These are phyloP conservation scores for Cynara cardunculus DNA, from an alignment of 129 eudicot genomes.

Conservation along the genomic window DNA sequence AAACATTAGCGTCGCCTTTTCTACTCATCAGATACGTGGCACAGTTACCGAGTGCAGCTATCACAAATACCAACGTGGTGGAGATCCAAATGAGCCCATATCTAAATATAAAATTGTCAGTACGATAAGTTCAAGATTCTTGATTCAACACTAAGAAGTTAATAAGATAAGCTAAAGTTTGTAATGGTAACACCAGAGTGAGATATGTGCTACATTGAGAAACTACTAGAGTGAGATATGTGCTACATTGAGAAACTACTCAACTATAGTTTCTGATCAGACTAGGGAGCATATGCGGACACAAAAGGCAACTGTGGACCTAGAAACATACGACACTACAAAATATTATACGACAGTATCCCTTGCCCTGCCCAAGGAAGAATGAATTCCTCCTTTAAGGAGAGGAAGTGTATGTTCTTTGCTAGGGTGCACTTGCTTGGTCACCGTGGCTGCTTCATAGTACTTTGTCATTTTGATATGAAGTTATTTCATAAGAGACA, in stretches of 20 bases:
- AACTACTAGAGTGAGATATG: background rate
- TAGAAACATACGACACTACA: background rate
- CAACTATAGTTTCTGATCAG: background rate
- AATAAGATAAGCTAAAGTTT: background rate
- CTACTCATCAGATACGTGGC: slow-evolving; percentile 74
- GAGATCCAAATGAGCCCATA: slow-evolving; percentile 98
- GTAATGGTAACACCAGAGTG: background rate
- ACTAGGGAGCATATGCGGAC: background rate
- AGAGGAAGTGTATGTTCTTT: too few species aligned
- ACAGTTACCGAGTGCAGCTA: slow-evolving; percentile 85
- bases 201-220: background rate
- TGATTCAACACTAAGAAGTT: background rate
- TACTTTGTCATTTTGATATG: too few species aligned
- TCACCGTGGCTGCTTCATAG: too few species aligned
- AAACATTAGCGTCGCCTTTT: slow-evolving; percentile 42
- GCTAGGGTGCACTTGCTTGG: too few species aligned
- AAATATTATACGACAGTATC: background rate
- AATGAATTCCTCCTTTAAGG: too few species aligned
- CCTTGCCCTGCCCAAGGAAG: background rate
- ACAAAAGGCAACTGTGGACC: background rate
- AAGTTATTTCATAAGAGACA: too few species aligned
- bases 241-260: background rate
- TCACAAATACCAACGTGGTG: slow-evolving; percentile 81
- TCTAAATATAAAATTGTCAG: slow-evolving; percentile 30
- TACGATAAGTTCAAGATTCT: background rate